These are phyloP conservation scores for Pichia eremophila DNA, from an alignment of 805 yeast species.

Conservation along the genomic window DNA sequence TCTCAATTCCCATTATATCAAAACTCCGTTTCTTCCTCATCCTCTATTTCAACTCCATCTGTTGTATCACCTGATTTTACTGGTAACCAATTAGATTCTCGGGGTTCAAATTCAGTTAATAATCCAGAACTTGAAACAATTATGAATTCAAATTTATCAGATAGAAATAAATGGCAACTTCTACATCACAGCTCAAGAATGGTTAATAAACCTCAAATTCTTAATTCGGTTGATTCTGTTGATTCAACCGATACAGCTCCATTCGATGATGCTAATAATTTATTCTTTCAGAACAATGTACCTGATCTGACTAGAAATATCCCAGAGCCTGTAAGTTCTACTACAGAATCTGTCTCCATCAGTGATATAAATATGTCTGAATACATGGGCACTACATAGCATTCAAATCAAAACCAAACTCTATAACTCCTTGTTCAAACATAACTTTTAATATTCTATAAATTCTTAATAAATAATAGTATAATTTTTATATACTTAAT, in stretches of 20 bases:
- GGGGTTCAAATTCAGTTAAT: not conserved
- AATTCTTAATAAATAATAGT: not conserved
- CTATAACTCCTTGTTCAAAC: not conserved
- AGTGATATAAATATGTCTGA: not conserved
- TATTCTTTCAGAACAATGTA: no score
- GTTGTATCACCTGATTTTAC: not conserved
- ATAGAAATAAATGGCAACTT: constrained; percentile 1
- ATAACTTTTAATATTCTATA: not conserved
- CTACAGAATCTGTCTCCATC: not conserved
- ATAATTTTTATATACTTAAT: not conserved
- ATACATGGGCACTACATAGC: not conserved
- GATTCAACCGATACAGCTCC: no score
- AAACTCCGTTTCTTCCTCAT: not conserved
- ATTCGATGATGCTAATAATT: no score
- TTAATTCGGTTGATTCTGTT: no score
- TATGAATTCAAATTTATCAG: not conserved
- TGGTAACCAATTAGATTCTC: not conserved
- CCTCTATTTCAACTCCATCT: not conserved
- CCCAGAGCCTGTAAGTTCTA: not conserved
- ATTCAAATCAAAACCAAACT: not conserved
- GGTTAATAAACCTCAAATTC: no score
- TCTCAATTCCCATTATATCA: constrained; percentile 1
- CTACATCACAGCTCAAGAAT: not conserved
- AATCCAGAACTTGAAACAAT: not conserved
- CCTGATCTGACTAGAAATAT: not conserved